A percentile compares a stretch with the other conserved stretches of the same genome.
Conservation (phyloP, 257 asterid genomes). For the Nicotiana paniculata region DNA sequence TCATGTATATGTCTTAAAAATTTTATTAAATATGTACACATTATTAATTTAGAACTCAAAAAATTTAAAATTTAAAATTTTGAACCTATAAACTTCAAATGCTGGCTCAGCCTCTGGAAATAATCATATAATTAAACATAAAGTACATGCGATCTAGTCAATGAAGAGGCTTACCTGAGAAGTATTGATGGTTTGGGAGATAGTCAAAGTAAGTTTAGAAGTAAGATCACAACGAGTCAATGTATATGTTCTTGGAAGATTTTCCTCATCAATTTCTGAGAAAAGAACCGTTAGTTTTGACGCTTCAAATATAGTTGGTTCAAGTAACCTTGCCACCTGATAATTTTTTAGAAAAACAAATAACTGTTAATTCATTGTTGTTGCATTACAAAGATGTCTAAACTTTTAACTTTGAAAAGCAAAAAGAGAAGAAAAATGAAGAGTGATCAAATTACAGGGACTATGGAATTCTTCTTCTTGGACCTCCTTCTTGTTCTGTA, state of each 20-base stretch:
- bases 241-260: conserved; percentile 65
- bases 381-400: not conserved
- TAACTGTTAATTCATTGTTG: not conserved
- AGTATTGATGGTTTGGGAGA: conserved; percentile 52
- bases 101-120: too few relatives aligned
- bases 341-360: not conserved
- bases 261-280: conserved; percentile 45
- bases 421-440: not conserved
- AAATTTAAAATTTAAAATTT: too few relatives aligned
- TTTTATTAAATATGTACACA: too few relatives aligned
- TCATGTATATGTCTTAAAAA: too few relatives aligned
- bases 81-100: too few relatives aligned
- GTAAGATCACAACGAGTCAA: conserved; percentile 64
- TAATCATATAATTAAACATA: too few relatives aligned
- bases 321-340: conserved; percentile 76
- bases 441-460: conserved; percentile 39
- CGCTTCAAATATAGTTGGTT: conserved; percentile 73
- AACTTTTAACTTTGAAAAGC: too few relatives aligned
- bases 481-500: conserved; percentile 33
- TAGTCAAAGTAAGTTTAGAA: conserved; percentile 55
- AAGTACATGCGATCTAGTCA: too few relatives aligned
- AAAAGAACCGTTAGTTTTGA: conserved; percentile 56
- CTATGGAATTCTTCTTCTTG: conserved; percentile 23
- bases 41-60: too few relatives aligned
- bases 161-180: conserved; percentile 36